Evolutionary conservation across 331 rosid species (phyloP).

Genomic region (Pyrus hybrid): DNA sequence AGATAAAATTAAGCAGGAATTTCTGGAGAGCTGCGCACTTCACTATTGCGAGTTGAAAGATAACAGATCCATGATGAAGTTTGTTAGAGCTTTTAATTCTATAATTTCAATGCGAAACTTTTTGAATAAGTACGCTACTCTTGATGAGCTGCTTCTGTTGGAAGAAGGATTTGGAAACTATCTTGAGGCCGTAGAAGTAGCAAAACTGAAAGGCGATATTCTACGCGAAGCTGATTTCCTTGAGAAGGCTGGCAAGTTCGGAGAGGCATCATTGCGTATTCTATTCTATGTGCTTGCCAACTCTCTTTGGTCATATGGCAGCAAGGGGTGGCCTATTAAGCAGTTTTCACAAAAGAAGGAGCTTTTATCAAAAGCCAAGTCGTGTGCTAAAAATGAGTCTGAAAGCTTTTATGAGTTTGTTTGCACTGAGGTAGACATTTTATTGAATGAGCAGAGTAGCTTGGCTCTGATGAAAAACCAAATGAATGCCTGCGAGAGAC

Average conservation of each 20-base stretch:
- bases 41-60: constrained; percentile 11
- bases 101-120: constrained; percentile 41
- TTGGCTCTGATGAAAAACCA: constrained; percentile 15
- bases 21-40: constrained; percentile 17
- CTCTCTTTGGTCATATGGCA: constrained; percentile 61
- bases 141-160: constrained; percentile 41
- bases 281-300: constrained; percentile 34
- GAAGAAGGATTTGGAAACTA: constrained; percentile 42
- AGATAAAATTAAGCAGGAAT: neutral
- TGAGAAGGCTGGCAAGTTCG: constrained; percentile 47
- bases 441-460: constrained; percentile 22
- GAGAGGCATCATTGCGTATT: constrained; percentile 34
- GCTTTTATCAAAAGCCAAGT: constrained; percentile 39
- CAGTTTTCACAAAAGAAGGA: constrained; percentile 30
- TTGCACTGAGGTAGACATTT: constrained; percentile 40
- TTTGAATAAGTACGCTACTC: constrained; percentile 28
- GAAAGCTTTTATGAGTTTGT: constrained; percentile 23
- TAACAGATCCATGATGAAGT: constrained; percentile 18
- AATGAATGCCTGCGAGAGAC: constrained; percentile 30
- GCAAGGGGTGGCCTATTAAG: constrained; percentile 67
- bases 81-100: constrained; percentile 39
- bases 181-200: constrained; percentile 44
- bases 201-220: constrained; percentile 40
- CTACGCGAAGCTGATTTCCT: constrained; percentile 35
- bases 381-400: constrained; percentile 31